phyloP scores from a whole-genome alignment of 1,139 yeast species.

The Arxiozyma slooffiae region DNA sequence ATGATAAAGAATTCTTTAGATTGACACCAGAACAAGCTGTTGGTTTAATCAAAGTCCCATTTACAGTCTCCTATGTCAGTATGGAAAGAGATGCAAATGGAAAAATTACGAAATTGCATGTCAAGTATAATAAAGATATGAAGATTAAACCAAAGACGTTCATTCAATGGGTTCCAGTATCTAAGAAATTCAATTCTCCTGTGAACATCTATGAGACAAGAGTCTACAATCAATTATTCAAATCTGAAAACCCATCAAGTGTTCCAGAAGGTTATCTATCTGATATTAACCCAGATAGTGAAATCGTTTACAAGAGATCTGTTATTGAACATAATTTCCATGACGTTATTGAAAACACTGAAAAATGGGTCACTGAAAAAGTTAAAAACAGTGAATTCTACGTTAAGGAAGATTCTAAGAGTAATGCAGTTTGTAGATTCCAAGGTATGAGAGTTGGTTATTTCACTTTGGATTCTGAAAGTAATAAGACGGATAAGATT shows the following conservation, averaged over 20 bases:
- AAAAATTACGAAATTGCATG: constrained; percentile 58
- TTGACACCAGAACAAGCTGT: constrained; percentile 85
- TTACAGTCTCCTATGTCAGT: constrained; percentile 63
- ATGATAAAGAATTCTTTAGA: constrained; percentile 61
- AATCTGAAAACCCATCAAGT: constrained; percentile 81
- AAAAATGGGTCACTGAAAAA: constrained; percentile 57
- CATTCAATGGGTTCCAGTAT: constrained; percentile 91
- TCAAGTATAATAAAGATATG: constrained; percentile 66
- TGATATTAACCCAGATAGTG: constrained; percentile 75
- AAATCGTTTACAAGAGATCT: constrained; percentile 54
- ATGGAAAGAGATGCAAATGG: constrained; percentile 52
- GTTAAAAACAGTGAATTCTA: constrained; percentile 51
- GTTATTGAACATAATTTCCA: constrained; percentile 71
- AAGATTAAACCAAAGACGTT: constrained; percentile 78
- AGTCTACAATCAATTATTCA: constrained; percentile 78
- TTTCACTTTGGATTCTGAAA: constrained; percentile 82
- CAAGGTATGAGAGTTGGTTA: constrained; percentile 97
- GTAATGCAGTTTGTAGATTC: constrained; percentile 85
- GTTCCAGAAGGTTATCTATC: constrained; percentile 81
- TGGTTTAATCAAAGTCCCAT: constrained; percentile 90
- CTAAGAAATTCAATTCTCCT: constrained; percentile 51
- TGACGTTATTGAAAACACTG: constrained; percentile 60
- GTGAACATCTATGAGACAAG: constrained; percentile 65
- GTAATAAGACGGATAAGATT: constrained; percentile 43
- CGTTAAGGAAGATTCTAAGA: constrained; percentile 50